phyloP scores from a whole-genome alignment of 352 stramenopile species.

The Nothophytophthora sp. region DNA sequence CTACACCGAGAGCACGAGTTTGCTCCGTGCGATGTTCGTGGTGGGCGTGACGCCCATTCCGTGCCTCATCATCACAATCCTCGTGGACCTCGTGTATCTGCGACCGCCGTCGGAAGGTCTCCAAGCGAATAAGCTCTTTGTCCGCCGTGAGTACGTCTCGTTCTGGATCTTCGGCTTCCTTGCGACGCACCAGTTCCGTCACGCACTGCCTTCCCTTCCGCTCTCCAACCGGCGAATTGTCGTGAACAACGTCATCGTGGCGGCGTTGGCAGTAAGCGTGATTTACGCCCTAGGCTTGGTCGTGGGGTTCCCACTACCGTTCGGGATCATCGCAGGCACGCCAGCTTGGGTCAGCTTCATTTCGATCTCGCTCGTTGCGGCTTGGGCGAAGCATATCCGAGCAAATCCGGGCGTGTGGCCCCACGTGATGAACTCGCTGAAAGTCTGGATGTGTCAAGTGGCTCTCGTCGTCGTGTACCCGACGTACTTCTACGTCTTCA shows the following conservation, averaged over 20 bases:
- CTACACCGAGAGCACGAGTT: conserved; percentile 10
- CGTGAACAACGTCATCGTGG: neutral
- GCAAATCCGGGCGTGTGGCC: neutral
- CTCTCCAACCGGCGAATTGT: conserved; percentile 1
- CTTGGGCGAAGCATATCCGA: conserved; percentile 8
- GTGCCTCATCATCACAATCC: conserved; percentile 15
- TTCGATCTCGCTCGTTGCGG: neutral
- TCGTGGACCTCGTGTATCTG: conserved; percentile 19
- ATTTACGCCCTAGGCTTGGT: conserved; percentile 4
- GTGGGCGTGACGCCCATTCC: conserved; percentile 18
- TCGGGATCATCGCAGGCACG: conserved; percentile 3
- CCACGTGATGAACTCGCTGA: conserved; percentile 9
- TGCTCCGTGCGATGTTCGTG: neutral
- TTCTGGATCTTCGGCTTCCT: conserved; percentile 9
- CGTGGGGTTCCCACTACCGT: conserved; percentile 11
- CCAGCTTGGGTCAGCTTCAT: conserved; percentile 8
- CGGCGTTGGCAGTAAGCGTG: neutral
- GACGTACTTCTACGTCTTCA: conserved; percentile 18
- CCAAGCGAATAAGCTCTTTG: conserved; percentile 15
- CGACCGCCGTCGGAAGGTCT: conserved; percentile 5
- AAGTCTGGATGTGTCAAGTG: conserved; percentile 16
- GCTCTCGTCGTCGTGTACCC: conserved; percentile 12
- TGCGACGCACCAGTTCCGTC: conserved; percentile 7
- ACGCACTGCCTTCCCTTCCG: conserved; percentile 4
- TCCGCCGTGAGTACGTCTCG: conserved; percentile 13